Conservation (phyloP, 805 yeast species). For the Myxozyma sirexii region DNA sequence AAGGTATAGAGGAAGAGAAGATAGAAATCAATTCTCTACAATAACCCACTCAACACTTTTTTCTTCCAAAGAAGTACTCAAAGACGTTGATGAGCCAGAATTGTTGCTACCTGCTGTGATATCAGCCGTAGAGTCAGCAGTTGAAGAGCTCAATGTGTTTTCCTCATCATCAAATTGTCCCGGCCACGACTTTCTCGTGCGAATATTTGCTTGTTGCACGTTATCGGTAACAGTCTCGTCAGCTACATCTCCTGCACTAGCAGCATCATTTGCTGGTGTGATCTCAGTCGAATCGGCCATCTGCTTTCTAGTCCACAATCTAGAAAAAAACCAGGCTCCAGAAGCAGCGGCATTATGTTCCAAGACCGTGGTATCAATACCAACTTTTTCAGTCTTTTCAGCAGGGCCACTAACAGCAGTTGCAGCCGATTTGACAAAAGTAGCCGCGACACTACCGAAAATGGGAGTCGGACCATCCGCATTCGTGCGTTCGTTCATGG, state of each 20-base stretch:
- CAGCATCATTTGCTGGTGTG: neutral
- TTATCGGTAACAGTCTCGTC: neutral
- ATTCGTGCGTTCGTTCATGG: neutral
- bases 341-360: neutral
- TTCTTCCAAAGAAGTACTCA: neutral
- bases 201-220: neutral
- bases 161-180: neutral
- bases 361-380: neutral
- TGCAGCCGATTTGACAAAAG: conserved; percentile 7
- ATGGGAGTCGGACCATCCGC: conserved; percentile 6
- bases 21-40: neutral
- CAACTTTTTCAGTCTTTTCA: neutral
- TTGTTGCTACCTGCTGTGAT: neutral
- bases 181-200: neutral
- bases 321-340: neutral
- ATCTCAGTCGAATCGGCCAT: neutral
- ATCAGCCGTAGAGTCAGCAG: neutral
- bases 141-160: neutral
- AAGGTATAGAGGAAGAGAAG: neutral
- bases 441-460: conserved; percentile 11
- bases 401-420: conserved; percentile 2
- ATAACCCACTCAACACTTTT: conserved; percentile 1
- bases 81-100: neutral
- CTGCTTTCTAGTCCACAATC: neutral
- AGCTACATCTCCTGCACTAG: neutral